Base-by-base conservation (phyloP, 2,329 filamentous ascomycete species). In the Aspergillus sp. region DNA sequence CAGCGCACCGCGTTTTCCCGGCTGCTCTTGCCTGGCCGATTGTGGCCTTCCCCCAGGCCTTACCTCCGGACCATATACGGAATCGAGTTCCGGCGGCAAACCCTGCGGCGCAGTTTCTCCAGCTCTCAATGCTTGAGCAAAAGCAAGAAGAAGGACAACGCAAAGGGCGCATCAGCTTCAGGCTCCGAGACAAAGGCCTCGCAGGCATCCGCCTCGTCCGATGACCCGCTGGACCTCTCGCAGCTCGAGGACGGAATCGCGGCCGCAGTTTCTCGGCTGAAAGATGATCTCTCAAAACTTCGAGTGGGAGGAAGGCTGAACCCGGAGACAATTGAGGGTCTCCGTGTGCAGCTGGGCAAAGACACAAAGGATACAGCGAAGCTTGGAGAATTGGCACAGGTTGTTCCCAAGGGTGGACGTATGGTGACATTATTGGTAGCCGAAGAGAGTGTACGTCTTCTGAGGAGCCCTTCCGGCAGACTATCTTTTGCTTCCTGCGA, bases 371-470 rank as follows among this genome's bases (percentile, higher is more conserved):
- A 84, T 61, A 84, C 76, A 1, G 80, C 85, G 53, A 81, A 78
- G 64, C 68, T 91, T 54, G 82, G 83, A 9, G 88, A 90, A 70
- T 70, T 91, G 60, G 89, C 88, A 3, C 88, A 90, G 71, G 86
- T 91, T 17, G 80, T 91, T 45, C 86, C 87, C 0, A 87, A 88
- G 69, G 87, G 83, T 28, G 82, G 88, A 11, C 76, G 88, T 59
- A 82, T 81, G 67, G 74, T 90, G 31, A 84, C 85, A 61, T 79
- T 91, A n/a, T 73, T 89, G 23, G 86, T 85, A 45, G 85, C 87
- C 15, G 89, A 91, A 69, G 83, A 86, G 69, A 84, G 86, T 62
- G 87, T 89, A 72, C 68, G 82, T 79, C 65, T 28, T 28, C 25
- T 28, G 6, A 19, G 34, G 11, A 25, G 22, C 34, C 38, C 41